Base-by-base conservation (phyloP, 139 green algal species). In the Volvox africanus region DNA sequence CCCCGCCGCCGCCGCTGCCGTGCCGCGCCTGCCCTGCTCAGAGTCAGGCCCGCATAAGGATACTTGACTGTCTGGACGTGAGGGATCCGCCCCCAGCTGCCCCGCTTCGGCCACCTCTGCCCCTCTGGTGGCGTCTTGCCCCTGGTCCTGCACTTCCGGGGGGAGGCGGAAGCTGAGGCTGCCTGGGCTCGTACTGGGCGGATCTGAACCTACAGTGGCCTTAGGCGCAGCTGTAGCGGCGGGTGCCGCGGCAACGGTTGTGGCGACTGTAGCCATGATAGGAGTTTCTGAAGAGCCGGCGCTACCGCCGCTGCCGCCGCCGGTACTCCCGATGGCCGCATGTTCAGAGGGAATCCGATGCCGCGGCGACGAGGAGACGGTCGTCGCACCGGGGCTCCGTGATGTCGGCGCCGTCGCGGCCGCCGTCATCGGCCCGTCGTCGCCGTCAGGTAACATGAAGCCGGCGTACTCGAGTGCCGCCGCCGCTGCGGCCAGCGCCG, bases 401-500 rank as follows among this genome's bases (percentile, higher is more conserved):
- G 14, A 35, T 24, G 71, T 20, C 30, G 80, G 12, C 28, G 80
- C 80, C 26, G 80, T 44, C 79, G n/a, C 36, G 55, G 28, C 80
- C 80, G 28, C 1, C 50, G 80, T n/a, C n/a, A n/a, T 6, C 61
- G 62, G 32, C 62, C 67, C 36, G 19, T 73, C 69, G 16, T 89
- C 69, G 12, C n/a, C 37, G 1, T 68, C 32, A 11, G 85, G 69
- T 26, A 55, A 20, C 69, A 67, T 61, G 69, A 89, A 79, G 5
- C 85, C 85, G 0, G 85, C 85, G 68, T 82, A 89, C 19, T 71
- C 85, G 0, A 89, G 85, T 50, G 35, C 85, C 69, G 61, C 37
- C 37, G 69, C 69, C n/a, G 85, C 85, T 26, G 85, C 85, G 28
- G 69, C 85, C 85, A 89, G 85, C 85, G 44, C 69, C n/a, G n/a